Evolutionary conservation across 768 basidiomycete species (phyloP).

Genomic region (Hortiboletus flavorubellus): DNA sequence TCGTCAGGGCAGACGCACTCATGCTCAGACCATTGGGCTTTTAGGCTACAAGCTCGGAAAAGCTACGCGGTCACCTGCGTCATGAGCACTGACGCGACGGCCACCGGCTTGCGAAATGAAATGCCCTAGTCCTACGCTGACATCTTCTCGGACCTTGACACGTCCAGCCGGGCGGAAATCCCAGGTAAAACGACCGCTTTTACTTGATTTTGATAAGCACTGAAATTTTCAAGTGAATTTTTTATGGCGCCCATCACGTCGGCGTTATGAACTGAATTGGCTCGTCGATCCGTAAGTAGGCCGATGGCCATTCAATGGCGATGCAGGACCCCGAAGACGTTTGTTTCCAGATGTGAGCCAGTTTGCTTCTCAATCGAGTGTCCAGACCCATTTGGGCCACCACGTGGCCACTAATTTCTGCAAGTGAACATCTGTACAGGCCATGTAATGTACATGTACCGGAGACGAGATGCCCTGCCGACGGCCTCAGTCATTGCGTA

Average conservation of each 20-base stretch:
- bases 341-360: slow-evolving; percentile 15
- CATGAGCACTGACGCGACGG: slow-evolving; percentile 2
- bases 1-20: background rate
- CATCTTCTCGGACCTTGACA: slow-evolving; percentile 23
- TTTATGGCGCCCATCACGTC: slow-evolving; percentile 20
- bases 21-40: slow-evolving; percentile 2
- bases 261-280: slow-evolving; percentile 12
- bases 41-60: slow-evolving; percentile 9
- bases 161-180: slow-evolving; percentile 4
- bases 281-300: slow-evolving; percentile 19
- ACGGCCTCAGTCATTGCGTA: slow-evolving; percentile 17
- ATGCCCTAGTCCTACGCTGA: background rate
- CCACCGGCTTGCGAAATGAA: slow-evolving; percentile 12
- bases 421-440: slow-evolving; percentile 7
- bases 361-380: slow-evolving; percentile 13
- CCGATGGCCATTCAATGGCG: background rate
- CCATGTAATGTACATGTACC: slow-evolving; percentile 9
- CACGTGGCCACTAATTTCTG: slow-evolving; percentile 19
- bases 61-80: slow-evolving; percentile 16
- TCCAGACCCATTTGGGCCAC: background rate
- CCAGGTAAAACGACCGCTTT: slow-evolving; percentile 10
- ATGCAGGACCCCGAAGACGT: slow-evolving; percentile 25
- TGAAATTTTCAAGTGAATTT: slow-evolving; percentile 11
- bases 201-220: slow-evolving; percentile 2
- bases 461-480: slow-evolving; percentile 23